Conservation (phyloP, 148 eudicot species). For the Bassia scoparia region DNA sequence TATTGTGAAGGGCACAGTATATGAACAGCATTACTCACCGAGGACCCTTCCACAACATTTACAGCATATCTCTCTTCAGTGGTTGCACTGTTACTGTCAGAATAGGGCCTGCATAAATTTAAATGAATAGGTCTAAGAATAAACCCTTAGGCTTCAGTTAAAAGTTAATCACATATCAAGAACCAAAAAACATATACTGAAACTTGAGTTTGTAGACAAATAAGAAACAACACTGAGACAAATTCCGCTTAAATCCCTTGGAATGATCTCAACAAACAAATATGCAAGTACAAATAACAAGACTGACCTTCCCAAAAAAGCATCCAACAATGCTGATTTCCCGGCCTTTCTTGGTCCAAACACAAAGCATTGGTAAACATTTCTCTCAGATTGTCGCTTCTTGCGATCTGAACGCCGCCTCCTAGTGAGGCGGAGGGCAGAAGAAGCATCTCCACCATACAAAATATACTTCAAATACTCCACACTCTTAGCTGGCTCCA, state of each 20-base stretch:
- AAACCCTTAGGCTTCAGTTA: not conserved
- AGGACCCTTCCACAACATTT: conserved; percentile 50
- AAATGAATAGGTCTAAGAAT: not conserved
- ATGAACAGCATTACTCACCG: conserved; percentile 43
- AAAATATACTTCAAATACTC: conserved; percentile 82
- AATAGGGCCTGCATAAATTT: conserved; percentile 58
- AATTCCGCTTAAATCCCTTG: not conserved
- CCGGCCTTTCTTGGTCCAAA: conserved; percentile 91
- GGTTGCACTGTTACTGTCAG: conserved; percentile 49
- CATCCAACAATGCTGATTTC: conserved; percentile 68
- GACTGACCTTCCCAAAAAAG: conserved; percentile 68
- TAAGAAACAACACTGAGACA: not conserved
- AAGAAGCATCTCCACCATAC: conserved; percentile 76
- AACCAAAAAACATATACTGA: not conserved
- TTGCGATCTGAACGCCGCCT: conserved; percentile 78
- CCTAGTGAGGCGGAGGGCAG: conserved; percentile 76
- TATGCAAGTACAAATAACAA: not conserved
- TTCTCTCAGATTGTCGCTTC: conserved; percentile 78
- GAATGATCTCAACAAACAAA: not conserved
- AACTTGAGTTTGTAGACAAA: not conserved
- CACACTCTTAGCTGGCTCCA: conserved; percentile 77
- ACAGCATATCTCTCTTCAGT: conserved; percentile 64
- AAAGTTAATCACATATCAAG: not conserved
- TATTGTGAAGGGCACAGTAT: not conserved
- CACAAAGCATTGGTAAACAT: conserved; percentile 86